Evolutionary conservation across 2,329 filamentous ascomycete species (phyloP), one percentile per base, ranked within the genome.

Genomic region (Diaporthe sp.): DNA sequence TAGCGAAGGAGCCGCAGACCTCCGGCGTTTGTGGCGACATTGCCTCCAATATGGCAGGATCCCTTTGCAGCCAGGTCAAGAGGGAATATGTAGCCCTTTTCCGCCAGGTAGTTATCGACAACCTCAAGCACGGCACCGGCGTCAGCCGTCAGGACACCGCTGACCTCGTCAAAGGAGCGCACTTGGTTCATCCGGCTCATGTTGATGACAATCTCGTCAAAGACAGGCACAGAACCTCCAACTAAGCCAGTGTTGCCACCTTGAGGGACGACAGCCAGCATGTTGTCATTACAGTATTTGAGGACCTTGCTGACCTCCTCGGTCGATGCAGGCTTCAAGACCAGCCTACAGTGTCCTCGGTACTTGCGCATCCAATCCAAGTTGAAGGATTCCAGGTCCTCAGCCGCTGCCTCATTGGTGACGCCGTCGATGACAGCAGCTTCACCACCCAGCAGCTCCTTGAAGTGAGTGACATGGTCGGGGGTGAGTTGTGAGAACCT

Each of bases 341-440:
- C 95, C 37, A 99, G 87, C 81, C 93, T 92, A 77, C 94, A 92
- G 85, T 98, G 95, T 42, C 97, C 97, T 77, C 94, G 93, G 87
- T 98, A 99, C 86, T 99, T 99, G 85, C 94, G 93, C 96, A 99
- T 98, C 97, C 97, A 99, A 86, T 99, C 97, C 82, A 93, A 92
- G 85, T 99, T 99, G 89, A 95, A 99, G 10, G 94, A 91, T 83
- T 97, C 95, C 78, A 98, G 89, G 82, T 98, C 97, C 80, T 94
- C 94, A 3, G 89, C 86, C 20, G 92, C 83, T 42, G 86, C 92
- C 84, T 96, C 92, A 79, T 91, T 85, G 4, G 92, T 94, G 73
- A 98, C 90, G 70, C 95, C 95, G 82, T 98, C 96, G 77, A 98
- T 91, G 71, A 98, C 89, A 2, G 95, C 95, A 49, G 94, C 94